Evolutionary conservation across 805 yeast species (phyloP), one percentile per base, ranked within the genome.

Genomic region (Clavispora carvajalis): DNA sequence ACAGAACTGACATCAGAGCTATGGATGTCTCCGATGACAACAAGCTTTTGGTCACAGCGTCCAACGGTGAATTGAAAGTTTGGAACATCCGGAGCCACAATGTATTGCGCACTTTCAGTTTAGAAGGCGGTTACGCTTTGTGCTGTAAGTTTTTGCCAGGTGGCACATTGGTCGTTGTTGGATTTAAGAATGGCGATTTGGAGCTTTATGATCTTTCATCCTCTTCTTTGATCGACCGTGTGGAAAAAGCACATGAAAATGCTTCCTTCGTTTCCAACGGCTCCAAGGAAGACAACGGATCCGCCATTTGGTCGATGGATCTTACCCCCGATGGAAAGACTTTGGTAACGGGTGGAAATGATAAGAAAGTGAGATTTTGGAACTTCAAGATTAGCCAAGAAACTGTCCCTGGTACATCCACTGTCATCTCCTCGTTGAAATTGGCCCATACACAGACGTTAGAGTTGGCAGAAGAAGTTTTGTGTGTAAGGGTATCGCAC

Each of bases 341-440:
- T 1, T 67, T 93, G 36, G 80, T 90, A 0, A 85, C 97, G 3
- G 99, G 97, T 8, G 91, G 97, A 24, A 95, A 95, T 29, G 99
- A 93, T 61, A 90, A 90, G 58, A 65, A 77, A 4, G 83, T 91
- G 31, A 88, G 87, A 58, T 88, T 89, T 58, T 93, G 99, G 99
- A 78, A 82, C 36, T 79, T 93, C 57, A 69, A 73, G 53, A 76
- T 87, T 18, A 82, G 78, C 40, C 74, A 77, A 45, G 86, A 80
- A 38, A 45, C 63, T n/a, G 79, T 85, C 22, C 83, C 87, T 2
- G 96, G 95, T 9, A 78, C 90, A 1, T 57, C 63, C 24, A 68
- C 73, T 26, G 65, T 58, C 13, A 59, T 76, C 2, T 66, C 82
- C 6, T 64, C 68, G 30, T 65, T 93, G 70, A 76, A 72, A 45